Evolutionary conservation across 139 green algal species (phyloP).

Genomic region (Micractinium sp.): DNA sequence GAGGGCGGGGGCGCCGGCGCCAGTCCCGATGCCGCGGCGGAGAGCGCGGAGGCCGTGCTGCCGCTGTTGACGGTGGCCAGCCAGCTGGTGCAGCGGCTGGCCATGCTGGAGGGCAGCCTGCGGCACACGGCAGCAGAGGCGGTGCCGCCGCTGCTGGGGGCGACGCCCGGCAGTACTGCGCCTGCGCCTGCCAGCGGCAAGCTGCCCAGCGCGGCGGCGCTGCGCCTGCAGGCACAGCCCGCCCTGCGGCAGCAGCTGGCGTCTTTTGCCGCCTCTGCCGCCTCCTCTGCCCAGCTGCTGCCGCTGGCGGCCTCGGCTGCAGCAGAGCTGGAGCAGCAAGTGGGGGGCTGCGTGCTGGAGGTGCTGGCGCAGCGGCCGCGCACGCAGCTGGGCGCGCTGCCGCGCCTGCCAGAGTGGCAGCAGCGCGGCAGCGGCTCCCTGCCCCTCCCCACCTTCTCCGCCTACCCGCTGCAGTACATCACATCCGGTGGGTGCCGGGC

Average conservation of each 20-base stretch:
- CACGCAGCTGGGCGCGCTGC: conserved; percentile 21
- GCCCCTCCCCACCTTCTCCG: conserved; percentile 84
- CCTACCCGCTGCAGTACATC: conserved; percentile 83
- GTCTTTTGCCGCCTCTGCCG: background rate
- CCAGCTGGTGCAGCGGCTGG: conserved; percentile 37
- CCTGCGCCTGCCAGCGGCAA: background rate
- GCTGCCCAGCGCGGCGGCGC: conserved; percentile 20
- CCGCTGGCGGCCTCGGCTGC: background rate
- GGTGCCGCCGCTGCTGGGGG: conserved; percentile 16
- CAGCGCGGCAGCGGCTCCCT: conserved; percentile 37
- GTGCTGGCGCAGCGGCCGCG: conserved; percentile 5
- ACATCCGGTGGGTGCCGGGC: conserved; percentile 44
- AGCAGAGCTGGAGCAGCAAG: background rate
- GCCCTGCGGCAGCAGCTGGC: conserved; percentile 36
- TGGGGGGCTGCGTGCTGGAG: conserved; percentile 8
- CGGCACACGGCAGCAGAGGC: conserved; percentile 23
- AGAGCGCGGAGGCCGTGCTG: conserved; percentile 47
- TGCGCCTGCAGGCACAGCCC: conserved; percentile 26
- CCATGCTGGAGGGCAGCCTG: conserved; percentile 48
- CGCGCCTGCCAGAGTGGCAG: conserved; percentile 39
- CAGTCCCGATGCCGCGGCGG: conserved; percentile 9
- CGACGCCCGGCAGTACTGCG: too few relatives aligned
- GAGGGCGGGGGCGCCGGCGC: conserved; percentile 36
- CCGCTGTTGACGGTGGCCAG: conserved; percentile 62
- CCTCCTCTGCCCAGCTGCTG: background rate